Evolutionary conservation across 2,329 filamentous ascomycete species (phyloP).

Genomic region (Paraphoma sp.): DNA sequence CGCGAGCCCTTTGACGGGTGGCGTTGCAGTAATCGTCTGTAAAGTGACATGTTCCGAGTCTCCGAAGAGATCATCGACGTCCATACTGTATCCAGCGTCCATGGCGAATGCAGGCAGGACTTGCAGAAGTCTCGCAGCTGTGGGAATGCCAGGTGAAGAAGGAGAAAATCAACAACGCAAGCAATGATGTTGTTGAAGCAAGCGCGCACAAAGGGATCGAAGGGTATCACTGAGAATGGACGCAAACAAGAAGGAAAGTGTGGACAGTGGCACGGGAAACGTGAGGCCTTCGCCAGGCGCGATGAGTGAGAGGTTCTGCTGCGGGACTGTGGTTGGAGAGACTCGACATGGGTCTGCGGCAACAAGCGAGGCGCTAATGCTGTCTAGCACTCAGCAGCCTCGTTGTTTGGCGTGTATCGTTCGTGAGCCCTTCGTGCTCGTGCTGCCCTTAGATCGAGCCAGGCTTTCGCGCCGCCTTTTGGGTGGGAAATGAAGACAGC

Average conservation of each 20-base stretch:
- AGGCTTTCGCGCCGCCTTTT: not conserved
- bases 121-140: constrained; percentile 32
- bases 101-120: constrained; percentile 54
- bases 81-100: constrained; percentile 52
- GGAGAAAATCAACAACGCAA: not conserved
- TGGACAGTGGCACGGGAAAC: constrained; percentile 7
- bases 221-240: constrained; percentile 27
- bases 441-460: not conserved
- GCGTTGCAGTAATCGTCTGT: constrained; percentile 60
- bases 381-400: constrained; percentile 16
- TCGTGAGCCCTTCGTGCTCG: constrained; percentile 28
- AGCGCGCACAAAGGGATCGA: not conserved
- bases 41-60: constrained; percentile 65
- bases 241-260: constrained; percentile 10
- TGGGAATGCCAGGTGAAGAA: not conserved
- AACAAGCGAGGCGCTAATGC: constrained; percentile 17
- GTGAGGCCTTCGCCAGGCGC: constrained; percentile 9
- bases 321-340: constrained; percentile 19
- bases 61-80: constrained; percentile 55
- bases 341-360: constrained; percentile 17
- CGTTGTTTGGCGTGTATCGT: constrained; percentile 18
- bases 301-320: constrained; percentile 16
- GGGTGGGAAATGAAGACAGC: not conserved
- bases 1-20: constrained; percentile 70
- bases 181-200: not conserved